Evolutionary conservation across 768 basidiomycete species (phyloP), one percentile per base, ranked within the genome.

Genomic region (Saitozyma sp.): DNA sequence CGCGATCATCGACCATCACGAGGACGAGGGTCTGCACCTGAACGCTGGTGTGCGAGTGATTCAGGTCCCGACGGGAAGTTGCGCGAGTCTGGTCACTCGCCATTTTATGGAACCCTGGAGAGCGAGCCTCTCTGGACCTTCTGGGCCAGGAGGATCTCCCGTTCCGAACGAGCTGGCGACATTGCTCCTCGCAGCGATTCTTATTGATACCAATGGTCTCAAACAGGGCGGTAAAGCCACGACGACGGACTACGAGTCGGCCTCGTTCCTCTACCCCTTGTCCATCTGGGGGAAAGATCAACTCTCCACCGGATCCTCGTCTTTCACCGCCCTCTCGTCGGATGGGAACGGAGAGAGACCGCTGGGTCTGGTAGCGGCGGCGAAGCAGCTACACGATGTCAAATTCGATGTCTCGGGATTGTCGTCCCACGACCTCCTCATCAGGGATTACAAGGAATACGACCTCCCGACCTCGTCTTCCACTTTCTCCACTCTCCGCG

Each of bases 371-470:
- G 53, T 45, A 6, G 49, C 43, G 0, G 83, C 91, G 13, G 81
- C 84, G 2, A 72, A 76, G 42, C 75, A 78, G 3, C 83, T 92
- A 20, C 62, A 80, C 54, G 68, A 71, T 2, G 85, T 85, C 80
- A 99, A 98, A 76, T 69, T 70, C 4, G 85, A 88, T 61, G 82
- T 98, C 9, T 84, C 85, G 1, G 84, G 86, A 64, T 83, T 97
- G 16, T 81, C 81, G 8, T 85, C 86, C 0, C 83, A 85, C 59
- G 92, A 97, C 72, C 85, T 97, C 17, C 84, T 99, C 6, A 84
- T 92, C 11, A 82, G 96, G n/a, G 96, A 99, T 80, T 99, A 93
- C 83, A 98, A 99, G 77, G 87, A 95, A 67, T 95, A 92, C 73
- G 75, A 78, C 1, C 78, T 86, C 61, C 78, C 81, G 0, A 83